Evolutionary conservation across 345 rosid species (phyloP).

Genomic region (Eucalyptus regnans): DNA sequence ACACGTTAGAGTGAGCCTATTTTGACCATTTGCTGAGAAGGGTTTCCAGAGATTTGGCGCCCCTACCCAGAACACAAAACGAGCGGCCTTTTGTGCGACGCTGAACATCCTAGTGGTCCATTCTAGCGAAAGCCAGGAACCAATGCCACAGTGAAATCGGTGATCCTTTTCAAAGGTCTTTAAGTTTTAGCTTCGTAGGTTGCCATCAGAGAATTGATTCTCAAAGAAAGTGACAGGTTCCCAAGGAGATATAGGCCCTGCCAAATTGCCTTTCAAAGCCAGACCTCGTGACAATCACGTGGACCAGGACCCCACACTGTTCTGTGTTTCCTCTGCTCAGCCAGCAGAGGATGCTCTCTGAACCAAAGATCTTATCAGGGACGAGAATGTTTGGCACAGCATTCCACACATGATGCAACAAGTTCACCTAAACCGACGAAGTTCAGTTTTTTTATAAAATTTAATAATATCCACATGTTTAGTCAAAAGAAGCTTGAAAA

Average conservation of each 20-base stretch:
- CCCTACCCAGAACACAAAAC: not conserved
- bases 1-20: not conserved
- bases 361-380: not conserved
- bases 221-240: not conserved
- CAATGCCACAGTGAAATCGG: not conserved
- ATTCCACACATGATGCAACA: not conserved
- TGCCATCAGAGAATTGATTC: not conserved
- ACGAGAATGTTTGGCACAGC: not conserved
- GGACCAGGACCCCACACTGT: slow-evolving; percentile 30
- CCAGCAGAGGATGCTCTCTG: not conserved
- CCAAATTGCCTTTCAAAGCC: slow-evolving; percentile 7
- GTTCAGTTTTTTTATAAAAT: not conserved
- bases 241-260: not conserved
- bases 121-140: not conserved
- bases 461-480: not conserved
- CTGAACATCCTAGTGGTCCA: not conserved
- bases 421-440: not conserved
- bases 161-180: not conserved
- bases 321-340: not conserved
- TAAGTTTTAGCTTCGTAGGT: not conserved
- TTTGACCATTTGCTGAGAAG: not conserved
- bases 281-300: slow-evolving; percentile 25
- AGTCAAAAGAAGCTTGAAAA: not conserved
- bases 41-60: not conserved
- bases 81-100: not conserved